Evolutionary conservation across 495 filamentous ascomycete genomes (phyloP), one percentile per base, ranked within the genome.

Genomic region (Paragyromitra xinjiangensis): DNA sequence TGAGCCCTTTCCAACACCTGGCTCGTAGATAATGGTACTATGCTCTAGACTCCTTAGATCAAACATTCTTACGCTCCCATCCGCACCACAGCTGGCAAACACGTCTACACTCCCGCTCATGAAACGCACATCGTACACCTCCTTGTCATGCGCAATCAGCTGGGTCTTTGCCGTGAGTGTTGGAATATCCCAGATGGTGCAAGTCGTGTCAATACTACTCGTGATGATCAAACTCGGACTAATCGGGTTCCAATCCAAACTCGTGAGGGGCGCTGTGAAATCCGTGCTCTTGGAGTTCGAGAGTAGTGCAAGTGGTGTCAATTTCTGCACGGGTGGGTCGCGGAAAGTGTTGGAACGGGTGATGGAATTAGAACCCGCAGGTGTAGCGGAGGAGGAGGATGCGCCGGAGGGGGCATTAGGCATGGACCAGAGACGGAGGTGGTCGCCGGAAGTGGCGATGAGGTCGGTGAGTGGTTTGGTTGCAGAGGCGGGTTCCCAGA

Each of bases 171-270:
- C 95, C 0, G 95, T 99, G 74, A 99, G 85, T 3, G 95, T 97
- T 2, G 95, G 95, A 39, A 99, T 99, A 81, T 99, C 95, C 95
- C 95, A 99, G 70, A 99, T 98, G n/a, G 95, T 99, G 85, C 95
- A 99, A 1, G 95, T 99, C 0, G 95, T 99, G 83, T 99, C 95
- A 75, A 99, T 99, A 83, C 95, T 98, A 2, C 93, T 97, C 0
- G 95, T 99, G 75, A 99, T 99, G 80, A 99, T 99, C 50, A 98
- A 85, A 82, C 94, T 97, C 3, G 95, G 95, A 5, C 93, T 95
- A 55, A 98, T 90, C 5, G 92, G 95, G 76, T 99, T 99, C 95
- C 95, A 99, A 84, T 99, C 95, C 34, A 99, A 86, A 8, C 93
- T 96, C 2, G 95, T 99, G 53, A 99, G 89, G 8, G 95, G 95